Percentiles rank a stretch among this genome's conserved stretches.
Conservation (phyloP, 2,329 filamentous ascomycete genomes). For the Raffaelea albimanens region DNA sequence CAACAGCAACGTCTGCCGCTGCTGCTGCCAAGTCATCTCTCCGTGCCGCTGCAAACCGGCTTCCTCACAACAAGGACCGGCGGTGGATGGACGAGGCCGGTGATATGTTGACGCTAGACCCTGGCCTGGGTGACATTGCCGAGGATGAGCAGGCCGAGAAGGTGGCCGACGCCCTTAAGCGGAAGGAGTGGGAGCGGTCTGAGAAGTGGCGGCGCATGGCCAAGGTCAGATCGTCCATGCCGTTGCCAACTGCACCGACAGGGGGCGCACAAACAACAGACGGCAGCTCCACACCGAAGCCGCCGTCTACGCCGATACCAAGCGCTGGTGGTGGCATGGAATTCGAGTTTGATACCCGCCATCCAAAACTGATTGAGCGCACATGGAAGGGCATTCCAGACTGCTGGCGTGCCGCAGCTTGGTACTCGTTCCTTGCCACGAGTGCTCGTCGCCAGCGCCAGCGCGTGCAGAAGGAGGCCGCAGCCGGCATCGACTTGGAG, state of each 20-base stretch:
- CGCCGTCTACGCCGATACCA: too few species aligned
- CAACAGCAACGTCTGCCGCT: slow-evolving; percentile 4
- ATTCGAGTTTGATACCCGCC: slow-evolving; percentile 71
- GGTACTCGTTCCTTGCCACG: slow-evolving; percentile 82
- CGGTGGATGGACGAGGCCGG: slow-evolving; percentile 55
- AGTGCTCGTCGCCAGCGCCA: slow-evolving; percentile 48
- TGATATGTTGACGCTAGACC: slow-evolving; percentile 55
- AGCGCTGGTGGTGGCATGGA: slow-evolving; percentile 35
- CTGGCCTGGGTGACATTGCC: slow-evolving; percentile 40
- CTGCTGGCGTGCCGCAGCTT: slow-evolving; percentile 84
- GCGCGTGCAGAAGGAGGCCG: neutral
- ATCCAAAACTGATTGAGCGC: slow-evolving; percentile 77
- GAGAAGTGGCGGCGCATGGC: slow-evolving; percentile 64
- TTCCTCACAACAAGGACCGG: slow-evolving; percentile 52
- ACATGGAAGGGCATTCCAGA: slow-evolving; percentile 99
- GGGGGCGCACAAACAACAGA: neutral
- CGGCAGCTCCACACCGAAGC: too few species aligned
- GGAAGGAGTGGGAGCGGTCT: slow-evolving; percentile 52
- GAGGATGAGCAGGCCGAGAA: slow-evolving; percentile 46
- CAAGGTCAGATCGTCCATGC: slow-evolving; percentile 43
- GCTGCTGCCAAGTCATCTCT: slow-evolving; percentile 45
- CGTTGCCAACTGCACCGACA: slow-evolving; percentile 30
- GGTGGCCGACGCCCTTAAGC: slow-evolving; percentile 45
- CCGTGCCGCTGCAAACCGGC: slow-evolving; percentile 46
- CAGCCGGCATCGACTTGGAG: slow-evolving; percentile 19